Conservation (phyloP, 352 stramenopile species). For the Chrysophaeum taylorii region DNA sequence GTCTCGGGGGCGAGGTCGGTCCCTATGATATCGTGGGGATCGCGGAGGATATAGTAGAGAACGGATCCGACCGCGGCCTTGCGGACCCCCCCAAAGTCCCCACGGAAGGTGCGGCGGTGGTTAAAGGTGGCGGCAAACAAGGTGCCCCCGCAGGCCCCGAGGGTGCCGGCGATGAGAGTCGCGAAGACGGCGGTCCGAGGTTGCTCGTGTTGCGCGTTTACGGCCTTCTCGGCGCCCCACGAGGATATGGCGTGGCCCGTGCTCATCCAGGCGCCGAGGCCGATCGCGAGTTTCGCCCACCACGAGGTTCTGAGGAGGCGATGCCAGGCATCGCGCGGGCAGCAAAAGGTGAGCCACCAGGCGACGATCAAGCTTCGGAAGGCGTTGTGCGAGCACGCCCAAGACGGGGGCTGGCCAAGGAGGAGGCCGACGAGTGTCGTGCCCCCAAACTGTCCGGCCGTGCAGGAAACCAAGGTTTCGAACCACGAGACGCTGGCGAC, state of each 20-base stretch:
- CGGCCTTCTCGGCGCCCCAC: slow-evolving; percentile 5
- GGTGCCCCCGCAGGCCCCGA: not conserved
- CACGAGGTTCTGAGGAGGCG: not conserved
- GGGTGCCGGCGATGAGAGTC: not conserved
- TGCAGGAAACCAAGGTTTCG: not conserved
- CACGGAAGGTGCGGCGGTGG: too few relatives aligned
- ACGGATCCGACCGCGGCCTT: not conserved
- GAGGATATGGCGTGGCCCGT: slow-evolving; percentile 1
- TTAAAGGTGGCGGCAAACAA: not conserved
- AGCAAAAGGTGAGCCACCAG: not conserved
- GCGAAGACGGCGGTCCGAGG: not conserved
- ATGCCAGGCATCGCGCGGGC: not conserved
- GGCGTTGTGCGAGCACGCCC: not conserved
- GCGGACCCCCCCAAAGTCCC: not conserved
- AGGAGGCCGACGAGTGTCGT: not conserved
- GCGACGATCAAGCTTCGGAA: not conserved
- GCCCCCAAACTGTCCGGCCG: slow-evolving; percentile 2
- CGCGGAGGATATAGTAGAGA: not conserved
- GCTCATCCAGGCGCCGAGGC: not conserved
- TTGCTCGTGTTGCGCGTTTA: not conserved
- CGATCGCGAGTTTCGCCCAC: not conserved
- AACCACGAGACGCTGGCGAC: not conserved
- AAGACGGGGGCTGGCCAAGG: slow-evolving; percentile 1
- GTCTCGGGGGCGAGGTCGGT: not conserved
- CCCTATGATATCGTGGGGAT: not conserved